Evolutionary conservation across 805 yeast species (phyloP).

Genomic region (Candida railenensis): DNA sequence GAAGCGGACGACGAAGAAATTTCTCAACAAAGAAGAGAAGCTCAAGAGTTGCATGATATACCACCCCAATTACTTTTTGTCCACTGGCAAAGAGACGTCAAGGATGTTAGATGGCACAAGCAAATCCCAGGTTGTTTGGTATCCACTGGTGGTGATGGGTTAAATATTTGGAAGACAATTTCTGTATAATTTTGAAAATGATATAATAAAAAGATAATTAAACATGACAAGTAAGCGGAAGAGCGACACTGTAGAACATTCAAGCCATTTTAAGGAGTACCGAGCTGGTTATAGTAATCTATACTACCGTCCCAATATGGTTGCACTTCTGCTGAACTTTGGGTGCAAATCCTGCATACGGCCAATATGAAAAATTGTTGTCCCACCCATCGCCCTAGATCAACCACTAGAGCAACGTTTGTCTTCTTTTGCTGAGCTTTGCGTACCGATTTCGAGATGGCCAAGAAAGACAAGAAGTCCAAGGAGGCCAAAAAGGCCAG

Average conservation of each 20-base stretch:
- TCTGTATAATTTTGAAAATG: conserved; percentile 56
- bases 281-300: no score
- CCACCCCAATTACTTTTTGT: conserved; percentile 96
- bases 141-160: conserved; percentile 93
- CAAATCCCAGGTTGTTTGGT: conserved; percentile 96
- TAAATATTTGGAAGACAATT: conserved; percentile 94
- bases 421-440: not conserved
- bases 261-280: no score
- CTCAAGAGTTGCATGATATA: conserved; percentile 78
- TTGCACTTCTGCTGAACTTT: no score
- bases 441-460: conserved; percentile 50
- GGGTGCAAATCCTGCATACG: conserved; percentile 4
- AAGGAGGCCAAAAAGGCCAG: conserved; percentile 92
- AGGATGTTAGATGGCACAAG: conserved; percentile 96
- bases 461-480: conserved; percentile 80
- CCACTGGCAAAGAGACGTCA: conserved; percentile 97
- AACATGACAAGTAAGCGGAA: no score
- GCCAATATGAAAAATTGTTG: not conserved
- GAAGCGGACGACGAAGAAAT: conserved; percentile 99
- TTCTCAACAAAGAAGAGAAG: conserved; percentile 75
- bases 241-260: no score
- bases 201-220: no score
- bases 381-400: not conserved
- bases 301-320: no score
- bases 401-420: not conserved